phyloP scores from a whole-genome alignment of 2,329 filamentous ascomycete species.

The Fusarium subtropicale region DNA sequence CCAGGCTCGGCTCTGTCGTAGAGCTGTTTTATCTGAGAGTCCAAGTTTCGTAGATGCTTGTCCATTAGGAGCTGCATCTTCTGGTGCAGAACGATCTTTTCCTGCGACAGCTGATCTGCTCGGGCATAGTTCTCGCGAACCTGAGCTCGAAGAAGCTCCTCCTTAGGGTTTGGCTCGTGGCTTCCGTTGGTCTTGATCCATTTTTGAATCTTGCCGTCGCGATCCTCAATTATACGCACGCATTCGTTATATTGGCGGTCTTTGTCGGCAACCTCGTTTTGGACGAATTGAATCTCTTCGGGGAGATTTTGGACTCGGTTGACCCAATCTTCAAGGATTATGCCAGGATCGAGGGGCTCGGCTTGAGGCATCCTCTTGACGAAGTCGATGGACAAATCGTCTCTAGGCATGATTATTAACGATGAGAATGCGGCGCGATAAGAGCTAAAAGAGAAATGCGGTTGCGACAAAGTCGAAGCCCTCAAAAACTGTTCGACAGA shows the following conservation, averaged over 20 bases:
- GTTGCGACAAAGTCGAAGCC: slow-evolving; percentile 39
- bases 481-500: slow-evolving; percentile 36
- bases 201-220: slow-evolving; percentile 81
- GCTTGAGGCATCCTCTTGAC: slow-evolving; percentile 73
- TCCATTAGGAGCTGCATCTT: slow-evolving; percentile 71
- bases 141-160: slow-evolving; percentile 73
- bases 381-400: slow-evolving; percentile 78
- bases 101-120: slow-evolving; percentile 76
- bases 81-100: slow-evolving; percentile 77
- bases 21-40: slow-evolving; percentile 70
- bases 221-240: slow-evolving; percentile 74
- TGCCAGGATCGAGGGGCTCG: slow-evolving; percentile 72
- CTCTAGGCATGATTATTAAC: slow-evolving; percentile 78
- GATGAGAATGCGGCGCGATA: slow-evolving; percentile 46
- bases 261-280: slow-evolving; percentile 85
- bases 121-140: slow-evolving; percentile 76
- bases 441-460: slow-evolving; percentile 39
- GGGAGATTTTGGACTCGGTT: slow-evolving; percentile 81
- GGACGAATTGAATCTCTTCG: slow-evolving; percentile 83
- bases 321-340: slow-evolving; percentile 83
- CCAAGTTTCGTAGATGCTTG: slow-evolving; percentile 72
- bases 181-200: slow-evolving; percentile 83
- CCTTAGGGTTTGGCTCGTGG: slow-evolving; percentile 78
- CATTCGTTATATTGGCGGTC: slow-evolving; percentile 78
- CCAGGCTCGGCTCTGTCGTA: slow-evolving; percentile 71